Conservation (phyloP, 192 early-diverging fungal genomes). For the Jimgerdemannia lactiflua region DNA sequence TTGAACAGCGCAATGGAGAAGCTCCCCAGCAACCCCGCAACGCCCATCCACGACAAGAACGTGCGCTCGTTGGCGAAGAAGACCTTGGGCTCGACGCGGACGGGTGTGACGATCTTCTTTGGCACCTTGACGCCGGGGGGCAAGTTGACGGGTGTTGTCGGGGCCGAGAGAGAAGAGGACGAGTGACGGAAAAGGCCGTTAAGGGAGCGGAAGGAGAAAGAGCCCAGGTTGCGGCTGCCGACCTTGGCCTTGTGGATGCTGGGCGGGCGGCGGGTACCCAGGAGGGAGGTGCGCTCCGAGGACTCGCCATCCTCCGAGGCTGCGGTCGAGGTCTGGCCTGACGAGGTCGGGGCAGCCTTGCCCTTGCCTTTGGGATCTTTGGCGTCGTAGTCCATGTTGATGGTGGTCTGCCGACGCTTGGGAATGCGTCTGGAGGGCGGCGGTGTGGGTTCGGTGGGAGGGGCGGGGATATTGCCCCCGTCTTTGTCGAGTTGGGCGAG, state of each 20-base stretch:
- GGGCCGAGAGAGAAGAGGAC: not conserved
- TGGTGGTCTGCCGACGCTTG: not conserved
- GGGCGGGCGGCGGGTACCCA: not conserved
- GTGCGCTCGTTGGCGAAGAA: slow-evolving; percentile 90
- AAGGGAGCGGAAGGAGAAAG: not conserved
- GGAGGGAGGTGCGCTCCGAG: not conserved
- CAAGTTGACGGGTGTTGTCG: not conserved
- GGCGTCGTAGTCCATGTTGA: not conserved
- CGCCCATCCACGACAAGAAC: slow-evolving; percentile 82
- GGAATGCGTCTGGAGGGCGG: not conserved
- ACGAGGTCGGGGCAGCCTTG: not conserved
- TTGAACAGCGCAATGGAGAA: slow-evolving; percentile 74
- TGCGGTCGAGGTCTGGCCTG: not conserved
- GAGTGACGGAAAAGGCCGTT: not conserved
- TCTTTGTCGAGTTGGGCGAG: slow-evolving; percentile 14
- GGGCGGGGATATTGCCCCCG: not conserved
- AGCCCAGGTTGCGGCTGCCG: not conserved
- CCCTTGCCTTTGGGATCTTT: not conserved
- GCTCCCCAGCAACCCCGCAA: slow-evolving; percentile 68
- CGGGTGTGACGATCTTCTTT: slow-evolving; percentile 37
- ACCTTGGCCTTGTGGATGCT: not conserved
- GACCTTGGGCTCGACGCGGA: slow-evolving; percentile 83
- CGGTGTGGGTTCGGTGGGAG: not conserved
- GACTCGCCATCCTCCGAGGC: not conserved
- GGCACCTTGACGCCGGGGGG: slow-evolving; percentile 24